Base-by-base conservation (phyloP, 2,329 filamentous ascomycete species). In the Knufia fluminis region DNA sequence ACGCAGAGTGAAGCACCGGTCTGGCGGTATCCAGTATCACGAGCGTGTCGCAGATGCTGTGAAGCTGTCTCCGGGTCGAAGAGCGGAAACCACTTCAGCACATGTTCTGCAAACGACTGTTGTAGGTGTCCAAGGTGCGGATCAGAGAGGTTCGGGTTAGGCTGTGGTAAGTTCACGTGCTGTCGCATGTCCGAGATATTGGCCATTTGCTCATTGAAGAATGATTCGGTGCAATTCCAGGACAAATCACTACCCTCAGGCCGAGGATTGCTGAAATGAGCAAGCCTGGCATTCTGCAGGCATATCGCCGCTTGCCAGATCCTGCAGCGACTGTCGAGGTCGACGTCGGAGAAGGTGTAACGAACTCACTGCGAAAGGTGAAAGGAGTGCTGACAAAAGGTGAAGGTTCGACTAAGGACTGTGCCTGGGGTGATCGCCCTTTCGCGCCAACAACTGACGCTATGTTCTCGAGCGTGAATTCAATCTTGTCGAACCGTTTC, bases 401-500 rank as follows among this genome's bases (percentile, higher is more conserved):
- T 45, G 42, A 45, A 14, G 24, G 24, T 33, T 16, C 42, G 4
- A n/a, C 2, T 16, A 10, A 20, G n/a, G 24, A 23, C 26, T 32
- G 42, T 17, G 12, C 10, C n/a, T n/a, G 24, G 24, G 3, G 42
- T 19, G 16, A n/a, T 35, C 26, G 42, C 7, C 3, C 12, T 32
- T 45, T 17, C 12, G 24, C 24, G 19, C 42, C 19, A 3, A 45
- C 24, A 16, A 19, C 28, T 32, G 24, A 20, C 2, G 42, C 42
- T 45, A 45, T 45, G n/a, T 20, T 16, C n/a, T 45, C 28, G 24
- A 45, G 42, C 14, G 42, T 45, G n/a, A n/a, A n/a, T 22, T 45
- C 42, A 19, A 45, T 45, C 23, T 45, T 32, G 9, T 45, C 42
- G 9, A 45, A 26, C 17, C 42, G 42, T 33, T 17, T 14, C 24